Base-by-base conservation (phyloP, 768 basidiomycete species). In the Lactarius hengduanensis region DNA sequence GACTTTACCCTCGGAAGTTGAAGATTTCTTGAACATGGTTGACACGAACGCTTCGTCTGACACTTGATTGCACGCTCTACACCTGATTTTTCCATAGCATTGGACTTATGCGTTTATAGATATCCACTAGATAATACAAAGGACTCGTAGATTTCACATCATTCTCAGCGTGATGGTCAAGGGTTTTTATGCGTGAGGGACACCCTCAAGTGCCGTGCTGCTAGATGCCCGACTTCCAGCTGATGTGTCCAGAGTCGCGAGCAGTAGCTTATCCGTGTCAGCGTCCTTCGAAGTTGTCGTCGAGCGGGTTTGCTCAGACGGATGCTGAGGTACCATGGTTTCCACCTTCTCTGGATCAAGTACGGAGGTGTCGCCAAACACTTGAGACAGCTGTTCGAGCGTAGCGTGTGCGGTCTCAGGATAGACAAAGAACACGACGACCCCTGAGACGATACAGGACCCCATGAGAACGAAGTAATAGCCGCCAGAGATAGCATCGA, bases 381-480 rank as follows among this genome's bases (percentile, higher is more conserved):
- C 81, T 59, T 78, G 75, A 1, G 81, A 80, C 28, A 84, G 79
- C 63, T 84, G 80, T 66, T 84, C 83, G 38, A 84, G 77, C 18
- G 83, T 83, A 61, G 53, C 69, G 26, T 77, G 74, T 1, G 77
- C 78, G 5, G 84, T 85, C 72, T 85, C 84, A 28, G 81, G 82
- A 69, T 83, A 84, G 22, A 82, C 56, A 61, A 82, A 74, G 70
- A 74, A 83, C 28, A 84, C 82, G 22, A 83, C 76, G 10, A 79
- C n/a, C 22, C 80, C 76, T 3, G 81, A 83, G 54, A 81, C 59
- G 69, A 79, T 53, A 67, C 81, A 80, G 70, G 80, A 83, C 30
- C 79, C 81, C 43, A 81, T 74, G 61, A 84, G 77, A 54, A 84
- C 72, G 70, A 85, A 84, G 75, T 83, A 85, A 71, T 81, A 83